phyloP scores from a whole-genome alignment of 805 yeast species.

The Kuraishia molischiana region DNA sequence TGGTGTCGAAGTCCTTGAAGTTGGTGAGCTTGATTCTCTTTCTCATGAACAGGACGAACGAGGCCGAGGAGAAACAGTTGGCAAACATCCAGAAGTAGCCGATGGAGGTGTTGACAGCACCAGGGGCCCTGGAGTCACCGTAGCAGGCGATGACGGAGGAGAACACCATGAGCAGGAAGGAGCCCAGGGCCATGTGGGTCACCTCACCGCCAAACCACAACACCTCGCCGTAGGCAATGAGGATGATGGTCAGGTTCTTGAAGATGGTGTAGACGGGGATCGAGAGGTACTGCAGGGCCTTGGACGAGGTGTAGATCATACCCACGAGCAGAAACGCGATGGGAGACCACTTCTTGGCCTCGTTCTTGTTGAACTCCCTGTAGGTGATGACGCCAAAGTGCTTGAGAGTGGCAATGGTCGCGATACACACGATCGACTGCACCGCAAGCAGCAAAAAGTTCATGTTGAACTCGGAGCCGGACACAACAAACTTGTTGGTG shows the following conservation, averaged over 20 bases:
- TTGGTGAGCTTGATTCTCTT: slow-evolving; percentile 95
- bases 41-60: slow-evolving; percentile 91
- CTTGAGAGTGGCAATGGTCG: slow-evolving; percentile 66
- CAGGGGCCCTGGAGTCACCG: slow-evolving; percentile 44
- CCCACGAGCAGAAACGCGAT: slow-evolving; percentile 80
- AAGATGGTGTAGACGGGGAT: slow-evolving; percentile 97
- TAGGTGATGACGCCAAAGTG: slow-evolving; percentile 68
- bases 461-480: slow-evolving; percentile 62
- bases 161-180: slow-evolving; percentile 86
- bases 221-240: slow-evolving; percentile 98
- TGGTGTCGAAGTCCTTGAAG: slow-evolving; percentile 94
- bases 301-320: slow-evolving; percentile 95
- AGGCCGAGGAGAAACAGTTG: slow-evolving; percentile 91
- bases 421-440: slow-evolving; percentile 78
- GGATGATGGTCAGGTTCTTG: slow-evolving; percentile 92
- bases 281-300: slow-evolving; percentile 83
- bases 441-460: slow-evolving; percentile 85
- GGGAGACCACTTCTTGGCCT: slow-evolving; percentile 94
- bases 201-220: slow-evolving; percentile 93
- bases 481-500: slow-evolving; percentile 89
- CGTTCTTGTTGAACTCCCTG: slow-evolving; percentile 76
- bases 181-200: slow-evolving; percentile 79
- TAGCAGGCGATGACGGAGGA: slow-evolving; percentile 94
- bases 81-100: slow-evolving; percentile 97
- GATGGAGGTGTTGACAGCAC: slow-evolving; percentile 35